Percentiles rank a stretch among this genome's conserved stretches.
Conservation (phyloP, 2,329 filamentous ascomycete genomes). For the Lachnellula occidentalis region DNA sequence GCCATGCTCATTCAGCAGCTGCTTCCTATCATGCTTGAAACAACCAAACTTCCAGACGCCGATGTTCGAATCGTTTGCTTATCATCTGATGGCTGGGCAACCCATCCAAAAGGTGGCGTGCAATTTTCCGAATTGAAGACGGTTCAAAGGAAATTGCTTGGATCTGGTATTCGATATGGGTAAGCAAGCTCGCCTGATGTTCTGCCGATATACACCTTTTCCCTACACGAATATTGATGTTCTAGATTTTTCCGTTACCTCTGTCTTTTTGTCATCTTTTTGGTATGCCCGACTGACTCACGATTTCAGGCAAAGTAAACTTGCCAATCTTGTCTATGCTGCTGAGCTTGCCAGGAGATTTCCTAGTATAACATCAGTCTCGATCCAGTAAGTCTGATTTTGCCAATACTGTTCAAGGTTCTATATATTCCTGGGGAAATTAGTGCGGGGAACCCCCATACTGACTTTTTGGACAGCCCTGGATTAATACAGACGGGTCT, state of each 20-base stretch:
- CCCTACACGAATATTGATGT: neutral
- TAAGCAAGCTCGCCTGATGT: neutral
- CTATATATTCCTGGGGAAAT: no score
- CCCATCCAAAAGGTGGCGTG: slow-evolving; percentile 8
- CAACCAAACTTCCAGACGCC: slow-evolving; percentile 6
- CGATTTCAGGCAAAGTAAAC: slow-evolving; percentile 39
- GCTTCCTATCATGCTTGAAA: slow-evolving; percentile 30
- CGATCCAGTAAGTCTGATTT: slow-evolving; percentile 29
- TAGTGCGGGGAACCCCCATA: no score
- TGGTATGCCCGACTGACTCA: neutral
- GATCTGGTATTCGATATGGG: slow-evolving; percentile 6
- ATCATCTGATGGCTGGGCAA: slow-evolving; percentile 6
- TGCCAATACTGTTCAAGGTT: no score
- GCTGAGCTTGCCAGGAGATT: slow-evolving; percentile 36
- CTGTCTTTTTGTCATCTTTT: neutral
- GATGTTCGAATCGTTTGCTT: slow-evolving; percentile 22
- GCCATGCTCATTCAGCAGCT: slow-evolving; percentile 37
- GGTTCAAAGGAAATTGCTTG: slow-evolving; percentile 5
- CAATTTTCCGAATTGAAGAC: slow-evolving; percentile 8
- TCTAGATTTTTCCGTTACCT: neutral
- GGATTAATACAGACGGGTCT: slow-evolving; percentile 25
- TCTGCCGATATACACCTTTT: neutral
- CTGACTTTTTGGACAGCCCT: slow-evolving; percentile 20
- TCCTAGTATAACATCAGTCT: slow-evolving; percentile 33
- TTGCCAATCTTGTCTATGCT: slow-evolving; percentile 43